Percentiles rank a stretch among this genome's conserved stretches.
Evolutionary conservation across 306 rosid genomes (phyloP).

Genomic region (Hippophae gyantsensis): DNA sequence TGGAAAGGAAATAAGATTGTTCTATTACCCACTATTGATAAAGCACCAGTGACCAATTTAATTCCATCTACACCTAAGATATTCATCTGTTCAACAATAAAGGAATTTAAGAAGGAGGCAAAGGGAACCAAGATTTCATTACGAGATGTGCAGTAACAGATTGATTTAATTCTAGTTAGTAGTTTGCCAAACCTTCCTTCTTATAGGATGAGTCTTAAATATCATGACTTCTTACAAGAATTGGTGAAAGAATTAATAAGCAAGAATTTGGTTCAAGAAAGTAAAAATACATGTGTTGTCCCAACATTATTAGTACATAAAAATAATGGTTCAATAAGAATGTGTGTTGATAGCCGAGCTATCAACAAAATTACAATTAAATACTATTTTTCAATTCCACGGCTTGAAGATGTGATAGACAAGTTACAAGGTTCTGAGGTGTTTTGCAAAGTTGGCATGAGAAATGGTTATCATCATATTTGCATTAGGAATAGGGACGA

Average conservation of each 20-base stretch:
- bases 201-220: neutral
- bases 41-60: too few relatives aligned
- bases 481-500: too few relatives aligned
- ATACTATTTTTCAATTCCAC: neutral
- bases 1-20: too few relatives aligned
- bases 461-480: too few relatives aligned
- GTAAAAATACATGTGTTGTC: neutral
- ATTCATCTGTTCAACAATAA: too few relatives aligned
- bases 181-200: neutral
- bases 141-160: neutral
- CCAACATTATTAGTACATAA: neutral
- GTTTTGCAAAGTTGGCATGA: too few relatives aligned
- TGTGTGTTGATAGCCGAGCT: neutral
- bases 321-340: neutral
- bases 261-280: neutral
- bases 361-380: neutral
- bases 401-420: neutral
- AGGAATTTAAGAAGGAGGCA: too few relatives aligned
- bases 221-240: neutral
- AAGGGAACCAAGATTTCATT: neutral
- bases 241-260: neutral
- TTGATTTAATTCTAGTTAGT: neutral
- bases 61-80: too few relatives aligned
- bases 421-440: too few relatives aligned
- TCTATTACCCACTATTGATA: too few relatives aligned